Evolutionary conservation across 805 yeast species (phyloP).

Genomic region (Kazachstania bromeliacearum): DNA sequence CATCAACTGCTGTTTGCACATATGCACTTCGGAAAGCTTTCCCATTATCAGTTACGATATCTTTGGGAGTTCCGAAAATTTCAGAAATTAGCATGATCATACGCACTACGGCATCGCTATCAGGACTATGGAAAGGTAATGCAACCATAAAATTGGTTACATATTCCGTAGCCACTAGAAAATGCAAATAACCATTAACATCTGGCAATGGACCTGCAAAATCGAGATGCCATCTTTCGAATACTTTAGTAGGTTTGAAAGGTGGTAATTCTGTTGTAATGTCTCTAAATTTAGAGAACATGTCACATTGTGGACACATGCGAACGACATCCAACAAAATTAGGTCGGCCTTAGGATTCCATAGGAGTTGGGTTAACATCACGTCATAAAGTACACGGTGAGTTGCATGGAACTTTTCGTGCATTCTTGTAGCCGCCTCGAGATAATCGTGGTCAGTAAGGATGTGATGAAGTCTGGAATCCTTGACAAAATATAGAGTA

Average conservation of each 20-base stretch:
- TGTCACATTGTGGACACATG: slow-evolving; percentile 2
- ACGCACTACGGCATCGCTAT: background rate
- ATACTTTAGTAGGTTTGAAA: background rate
- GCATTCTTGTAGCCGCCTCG: background rate
- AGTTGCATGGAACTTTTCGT: background rate
- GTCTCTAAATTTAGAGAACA: background rate
- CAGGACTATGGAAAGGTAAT: background rate
- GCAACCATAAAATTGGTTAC: slow-evolving; percentile 1
- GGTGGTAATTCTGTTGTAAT: slow-evolving; percentile 1
- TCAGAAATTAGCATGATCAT: background rate
- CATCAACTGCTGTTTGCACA: background rate
- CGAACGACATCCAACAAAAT: background rate
- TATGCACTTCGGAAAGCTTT: background rate
- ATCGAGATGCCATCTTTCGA: slow-evolving; percentile 3
- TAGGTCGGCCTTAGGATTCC: slow-evolving; percentile 3
- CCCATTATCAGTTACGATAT: background rate
- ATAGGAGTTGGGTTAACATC: background rate
- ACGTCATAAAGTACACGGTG: slow-evolving; percentile 1
- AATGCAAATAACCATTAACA: background rate
- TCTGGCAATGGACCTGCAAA: slow-evolving; percentile 3
- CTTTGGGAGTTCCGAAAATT: background rate
- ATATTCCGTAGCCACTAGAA: slow-evolving; percentile 2
- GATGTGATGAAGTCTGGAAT: background rate
- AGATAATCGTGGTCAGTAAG: slow-evolving; percentile 1
- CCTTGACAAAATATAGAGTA: background rate